Evolutionary conservation across 768 basidiomycete species (phyloP).

Genomic region (Phlebiopsis flavidoalba): DNA sequence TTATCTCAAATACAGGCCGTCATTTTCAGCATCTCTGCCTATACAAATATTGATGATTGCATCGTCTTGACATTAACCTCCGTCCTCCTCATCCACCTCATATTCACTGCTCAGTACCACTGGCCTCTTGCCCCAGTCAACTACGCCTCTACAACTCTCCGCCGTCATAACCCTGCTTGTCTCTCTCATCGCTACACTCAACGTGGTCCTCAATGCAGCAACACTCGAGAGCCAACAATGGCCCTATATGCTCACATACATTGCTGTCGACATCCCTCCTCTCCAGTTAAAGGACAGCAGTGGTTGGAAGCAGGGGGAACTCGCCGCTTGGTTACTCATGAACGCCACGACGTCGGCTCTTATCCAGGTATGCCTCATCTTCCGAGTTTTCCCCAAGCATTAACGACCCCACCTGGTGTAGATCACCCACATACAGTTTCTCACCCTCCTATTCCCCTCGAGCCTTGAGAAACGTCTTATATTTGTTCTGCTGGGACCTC

Average conservation of each 20-base stretch:
- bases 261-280: conserved; percentile 76
- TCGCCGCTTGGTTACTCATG: conserved; percentile 81
- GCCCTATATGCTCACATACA: conserved; percentile 96
- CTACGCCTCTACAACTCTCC: conserved; percentile 82
- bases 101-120: conserved; percentile 96
- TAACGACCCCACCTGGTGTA: conserved; percentile 28
- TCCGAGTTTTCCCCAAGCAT: background rate
- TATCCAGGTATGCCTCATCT: conserved; percentile 60
- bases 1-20: conserved; percentile 70
- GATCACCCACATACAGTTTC: conserved; percentile 97
- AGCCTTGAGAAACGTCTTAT: conserved; percentile 83
- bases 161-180: conserved; percentile 79
- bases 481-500: conserved; percentile 78
- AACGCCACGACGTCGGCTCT: conserved; percentile 80
- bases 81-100: conserved; percentile 85
- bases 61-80: conserved; percentile 79
- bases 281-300: conserved; percentile 23
- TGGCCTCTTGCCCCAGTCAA: conserved; percentile 92
- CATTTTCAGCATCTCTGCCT: conserved; percentile 84
- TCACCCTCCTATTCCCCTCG: conserved; percentile 93
- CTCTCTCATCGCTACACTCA: conserved; percentile 71
- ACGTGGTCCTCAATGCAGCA: conserved; percentile 62
- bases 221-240: conserved; percentile 63
- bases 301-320: conserved; percentile 59
- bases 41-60: conserved; percentile 82